Percentiles rank a stretch among this genome's conserved stretches.
Evolutionary conservation across 148 eudicot genomes (phyloP).

Genomic region (Vaccinium macrocarpon): DNA sequence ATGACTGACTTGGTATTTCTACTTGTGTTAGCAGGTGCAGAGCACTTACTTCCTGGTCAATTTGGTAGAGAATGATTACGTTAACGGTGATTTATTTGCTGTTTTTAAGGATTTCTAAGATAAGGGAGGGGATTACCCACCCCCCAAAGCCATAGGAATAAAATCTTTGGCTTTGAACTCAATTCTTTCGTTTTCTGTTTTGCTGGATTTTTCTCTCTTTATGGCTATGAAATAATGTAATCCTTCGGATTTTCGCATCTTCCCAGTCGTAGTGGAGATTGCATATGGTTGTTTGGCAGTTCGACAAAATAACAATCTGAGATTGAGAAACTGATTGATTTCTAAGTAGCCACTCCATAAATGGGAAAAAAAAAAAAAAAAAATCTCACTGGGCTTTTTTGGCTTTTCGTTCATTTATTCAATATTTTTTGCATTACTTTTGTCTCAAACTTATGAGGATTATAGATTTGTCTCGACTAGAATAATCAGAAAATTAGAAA

Average conservation of each 20-base stretch:
- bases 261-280: neutral
- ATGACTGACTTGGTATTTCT: neutral
- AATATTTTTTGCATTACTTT: too few species aligned
- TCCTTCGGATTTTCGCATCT: neutral
- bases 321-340: neutral
- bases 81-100: conserved; percentile 44
- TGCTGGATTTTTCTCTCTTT: neutral
- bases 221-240: neutral
- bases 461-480: too few species aligned
- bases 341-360: too few species aligned
- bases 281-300: neutral
- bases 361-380: too few species aligned
- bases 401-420: too few species aligned
- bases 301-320: neutral
- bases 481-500: too few species aligned
- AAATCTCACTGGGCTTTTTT: too few species aligned
- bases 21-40: conserved; percentile 36
- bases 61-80: conserved; percentile 57
- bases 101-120: conserved; percentile 36
- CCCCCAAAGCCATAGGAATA: neutral
- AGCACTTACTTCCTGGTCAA: conserved; percentile 55
- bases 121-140: neutral
- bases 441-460: too few species aligned
- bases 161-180: neutral
- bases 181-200: neutral